Evolutionary conservation across 225 moss, liverwort and hornwort species (phyloP), one percentile per base, ranked within the genome.

Genomic region (Pseudisothecium myosuroides): DNA sequence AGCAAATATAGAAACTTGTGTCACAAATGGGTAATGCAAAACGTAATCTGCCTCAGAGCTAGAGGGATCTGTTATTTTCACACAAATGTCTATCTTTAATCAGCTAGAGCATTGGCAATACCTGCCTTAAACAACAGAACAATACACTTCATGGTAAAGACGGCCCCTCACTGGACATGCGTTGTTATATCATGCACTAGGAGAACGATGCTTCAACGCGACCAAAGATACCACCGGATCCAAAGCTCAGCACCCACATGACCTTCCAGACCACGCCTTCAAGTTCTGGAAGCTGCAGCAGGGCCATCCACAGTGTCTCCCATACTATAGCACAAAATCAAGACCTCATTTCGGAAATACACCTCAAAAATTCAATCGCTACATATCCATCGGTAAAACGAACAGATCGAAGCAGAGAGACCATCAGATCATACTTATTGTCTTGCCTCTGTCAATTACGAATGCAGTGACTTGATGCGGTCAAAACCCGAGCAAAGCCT

Each of bases 261-360:
- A 68, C 72, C 84, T 79, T 76, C 84, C 86, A 89, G 91, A 89
- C 89, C 82, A 76, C 83, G 87, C 67, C 91, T 87, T 90, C 61
- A 80, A 88, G 65, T 87, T 91, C 91, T 84, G 88, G 84, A 91
- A 93, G 89, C 89, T 86, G 89, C 73, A 77, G 76, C 81, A 83
- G 68, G 84, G 64, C n/a, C 72, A 90, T 82, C 85, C 87, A 88
- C 72, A 67, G 74, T 79, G 50, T 91, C 87, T 86, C 80, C 86
- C 85, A 79, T 86, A 83, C 83, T 86, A 66, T 4, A 89, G 82
- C 89, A 83, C 79, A 72, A 80, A 74, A 86, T 66, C 63, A 81
- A n/a, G 47, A 66, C 68, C 89, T 86, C 67, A 73, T 73, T 90
- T 85, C 12, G 72, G 89, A 91, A 83, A 81, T 37, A 68, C 37